Percentiles rank a stretch among this genome's conserved stretches.
These are phyloP conservation scores for Populus simonii DNA, from an alignment of 345 rosid genomes.

Conservation along the genomic window DNA sequence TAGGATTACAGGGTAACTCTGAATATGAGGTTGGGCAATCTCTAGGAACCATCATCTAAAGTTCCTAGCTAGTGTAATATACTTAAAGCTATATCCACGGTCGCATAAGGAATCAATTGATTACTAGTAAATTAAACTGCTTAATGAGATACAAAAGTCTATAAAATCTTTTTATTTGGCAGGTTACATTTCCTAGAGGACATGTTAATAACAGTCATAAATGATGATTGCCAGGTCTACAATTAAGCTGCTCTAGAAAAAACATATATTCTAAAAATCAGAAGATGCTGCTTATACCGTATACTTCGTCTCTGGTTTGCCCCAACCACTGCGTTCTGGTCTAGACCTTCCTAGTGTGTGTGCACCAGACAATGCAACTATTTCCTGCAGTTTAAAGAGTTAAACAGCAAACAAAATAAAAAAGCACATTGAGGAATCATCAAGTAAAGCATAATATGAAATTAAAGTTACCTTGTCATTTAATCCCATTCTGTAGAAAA, in stretches of 20 bases:
- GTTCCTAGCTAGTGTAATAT: background rate
- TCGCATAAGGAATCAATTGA: background rate
- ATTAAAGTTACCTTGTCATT: constrained; percentile 60
- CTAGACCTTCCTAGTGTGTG: constrained; percentile 93
- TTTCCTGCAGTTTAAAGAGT: constrained; percentile 51
- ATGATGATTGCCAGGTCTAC: background rate
- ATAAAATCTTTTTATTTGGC: background rate
- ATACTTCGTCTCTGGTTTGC: constrained; percentile 90
- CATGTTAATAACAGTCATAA: background rate
- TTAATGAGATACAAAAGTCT: background rate
- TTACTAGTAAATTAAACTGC: background rate
- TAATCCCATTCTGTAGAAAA: constrained; percentile 92
- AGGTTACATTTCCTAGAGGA: background rate
- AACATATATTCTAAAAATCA: background rate
- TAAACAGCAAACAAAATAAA: constrained; percentile 6
- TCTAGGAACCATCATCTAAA: background rate
- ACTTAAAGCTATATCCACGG: background rate
- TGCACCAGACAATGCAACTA: constrained; percentile 94
- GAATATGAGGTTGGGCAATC: background rate
- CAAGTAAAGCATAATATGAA: background rate
- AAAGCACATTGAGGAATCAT: background rate
- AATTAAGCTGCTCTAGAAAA: background rate
- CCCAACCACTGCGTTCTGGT: constrained; percentile 97
- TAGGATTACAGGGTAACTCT: background rate
- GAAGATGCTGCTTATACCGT: constrained; percentile 49